These are phyloP conservation scores for Leccinum variabile DNA, from an alignment of 1,284 basidiomycete species.

Conservation along the genomic window DNA sequence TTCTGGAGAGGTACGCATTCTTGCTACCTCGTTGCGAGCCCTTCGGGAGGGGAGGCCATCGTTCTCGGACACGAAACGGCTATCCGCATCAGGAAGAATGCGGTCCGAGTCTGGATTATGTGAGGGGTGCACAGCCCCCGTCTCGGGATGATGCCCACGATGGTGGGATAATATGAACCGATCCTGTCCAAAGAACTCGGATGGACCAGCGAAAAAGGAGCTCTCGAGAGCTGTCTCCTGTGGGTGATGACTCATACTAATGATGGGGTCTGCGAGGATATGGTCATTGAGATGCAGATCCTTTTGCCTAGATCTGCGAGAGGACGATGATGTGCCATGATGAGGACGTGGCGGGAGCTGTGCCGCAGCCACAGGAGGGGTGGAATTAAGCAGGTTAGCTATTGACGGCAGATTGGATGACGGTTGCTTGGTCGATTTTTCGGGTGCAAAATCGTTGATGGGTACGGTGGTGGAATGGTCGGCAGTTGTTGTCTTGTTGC, in stretches of 20 bases:
- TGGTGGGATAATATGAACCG: slow-evolving; percentile 37
- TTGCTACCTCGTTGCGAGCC: slow-evolving; percentile 35
- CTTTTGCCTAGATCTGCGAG: slow-evolving; percentile 39
- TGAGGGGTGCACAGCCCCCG: slow-evolving; percentile 30
- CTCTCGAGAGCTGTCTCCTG: slow-evolving; percentile 29
- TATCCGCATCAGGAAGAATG: slow-evolving; percentile 32
- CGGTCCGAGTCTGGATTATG: slow-evolving; percentile 33
- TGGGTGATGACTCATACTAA: slow-evolving; percentile 3
- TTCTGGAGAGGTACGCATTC: slow-evolving; percentile 58
- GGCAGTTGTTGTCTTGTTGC: slow-evolving; percentile 41
- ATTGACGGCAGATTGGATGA: slow-evolving; percentile 42
- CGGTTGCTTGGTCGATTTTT: slow-evolving; percentile 28
- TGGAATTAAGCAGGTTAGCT: slow-evolving; percentile 45
- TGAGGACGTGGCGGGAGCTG: slow-evolving; percentile 33
- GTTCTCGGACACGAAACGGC: slow-evolving; percentile 40
- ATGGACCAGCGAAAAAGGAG: slow-evolving; percentile 35
- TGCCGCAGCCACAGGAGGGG: slow-evolving; percentile 34
- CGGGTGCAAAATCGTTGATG: slow-evolving; percentile 10
- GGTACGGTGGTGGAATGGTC: slow-evolving; percentile 6
- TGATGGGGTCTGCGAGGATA: slow-evolving; percentile 26
- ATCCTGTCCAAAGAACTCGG: slow-evolving; percentile 34
- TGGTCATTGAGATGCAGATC: slow-evolving; percentile 34
- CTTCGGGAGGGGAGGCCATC: slow-evolving; percentile 34
- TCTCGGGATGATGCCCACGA: slow-evolving; percentile 33
- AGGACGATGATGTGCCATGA: slow-evolving; percentile 29